These are phyloP conservation scores for Saccharomycopsis lassenensis DNA, from an alignment of 805 yeast genomes.

Conservation along the genomic window DNA sequence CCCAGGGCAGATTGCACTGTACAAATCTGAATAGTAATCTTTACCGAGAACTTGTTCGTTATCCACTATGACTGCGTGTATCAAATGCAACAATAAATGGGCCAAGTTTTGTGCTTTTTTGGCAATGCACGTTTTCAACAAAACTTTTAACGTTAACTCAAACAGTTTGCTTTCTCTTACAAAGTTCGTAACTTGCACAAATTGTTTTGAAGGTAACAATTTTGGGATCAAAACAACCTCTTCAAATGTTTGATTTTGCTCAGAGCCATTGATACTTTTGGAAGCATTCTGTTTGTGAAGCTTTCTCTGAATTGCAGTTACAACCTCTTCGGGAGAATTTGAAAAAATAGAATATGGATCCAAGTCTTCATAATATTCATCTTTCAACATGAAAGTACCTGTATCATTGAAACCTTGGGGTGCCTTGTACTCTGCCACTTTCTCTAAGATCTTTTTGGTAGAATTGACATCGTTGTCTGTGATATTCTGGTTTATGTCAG, in stretches of 20 bases:
- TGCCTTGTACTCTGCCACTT: conserved; percentile 48
- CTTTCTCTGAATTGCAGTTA: conserved; percentile 16
- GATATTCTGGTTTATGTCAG: neutral
- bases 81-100: conserved; percentile 51
- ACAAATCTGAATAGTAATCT: conserved; percentile 31
- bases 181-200: conserved; percentile 19
- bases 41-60: conserved; percentile 34
- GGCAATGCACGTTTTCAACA: conserved; percentile 23
- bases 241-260: conserved; percentile 4
- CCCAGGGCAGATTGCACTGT: conserved; percentile 21
- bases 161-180: too few species aligned
- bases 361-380: conserved; percentile 31
- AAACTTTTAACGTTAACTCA: neutral
- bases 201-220: conserved; percentile 11
- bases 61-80: conserved; percentile 54
- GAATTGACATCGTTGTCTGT: conserved; percentile 32
- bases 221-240: conserved; percentile 13
- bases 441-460: conserved; percentile 34
- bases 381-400: conserved; percentile 55
- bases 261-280: conserved; percentile 18
- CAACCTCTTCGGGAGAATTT: conserved; percentile 19
- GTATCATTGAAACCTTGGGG: conserved; percentile 59
- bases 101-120: conserved; percentile 42
- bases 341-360: conserved; percentile 46
- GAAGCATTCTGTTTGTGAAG: conserved; percentile 13